These are phyloP conservation scores for Suillus decipiens DNA, from an alignment of 768 basidiomycete genomes.

Conservation along the genomic window DNA sequence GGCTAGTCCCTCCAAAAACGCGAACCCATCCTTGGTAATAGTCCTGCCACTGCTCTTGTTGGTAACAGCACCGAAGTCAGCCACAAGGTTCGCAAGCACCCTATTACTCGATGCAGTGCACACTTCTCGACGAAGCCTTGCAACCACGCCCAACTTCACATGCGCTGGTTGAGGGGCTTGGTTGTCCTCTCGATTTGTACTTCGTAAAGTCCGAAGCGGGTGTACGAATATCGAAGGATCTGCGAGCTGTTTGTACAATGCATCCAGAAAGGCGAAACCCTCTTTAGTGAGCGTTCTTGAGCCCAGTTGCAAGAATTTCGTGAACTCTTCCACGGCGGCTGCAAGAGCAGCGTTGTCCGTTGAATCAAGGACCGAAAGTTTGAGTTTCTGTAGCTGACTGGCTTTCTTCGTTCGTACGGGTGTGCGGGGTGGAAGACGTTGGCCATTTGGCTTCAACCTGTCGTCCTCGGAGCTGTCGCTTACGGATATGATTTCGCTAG, in stretches of 20 bases:
- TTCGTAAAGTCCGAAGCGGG: slow-evolving; percentile 50
- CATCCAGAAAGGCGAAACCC: slow-evolving; percentile 69
- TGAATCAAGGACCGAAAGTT: slow-evolving; percentile 43
- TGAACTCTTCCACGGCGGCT: slow-evolving; percentile 57
- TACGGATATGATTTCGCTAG: slow-evolving; percentile 46
- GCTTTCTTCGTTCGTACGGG: slow-evolving; percentile 44
- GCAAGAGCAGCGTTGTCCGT: slow-evolving; percentile 59
- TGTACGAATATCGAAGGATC: slow-evolving; percentile 61
- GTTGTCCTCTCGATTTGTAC: slow-evolving; percentile 41
- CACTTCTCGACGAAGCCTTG: slow-evolving; percentile 58
- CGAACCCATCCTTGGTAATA: slow-evolving; percentile 77
- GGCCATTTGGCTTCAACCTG: slow-evolving; percentile 19
- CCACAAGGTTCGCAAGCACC: slow-evolving; percentile 62
- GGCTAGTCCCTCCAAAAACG: slow-evolving; percentile 64
- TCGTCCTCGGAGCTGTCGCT: slow-evolving; percentile 36
- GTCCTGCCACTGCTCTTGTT: slow-evolving; percentile 69
- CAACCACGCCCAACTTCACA: slow-evolving; percentile 61
- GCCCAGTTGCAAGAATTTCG: slow-evolving; percentile 56
- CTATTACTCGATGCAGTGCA: slow-evolving; percentile 50
- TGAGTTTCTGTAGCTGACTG: slow-evolving; percentile 49
- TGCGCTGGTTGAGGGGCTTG: slow-evolving; percentile 47
- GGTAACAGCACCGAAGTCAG: slow-evolving; percentile 70
- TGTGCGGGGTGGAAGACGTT: slow-evolving; percentile 29
- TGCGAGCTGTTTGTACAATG: slow-evolving; percentile 67
- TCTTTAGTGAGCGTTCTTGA: slow-evolving; percentile 70